Base-by-base conservation (phyloP, 805 yeast species). In the Zygosaccharomyces rouxii region DNA sequence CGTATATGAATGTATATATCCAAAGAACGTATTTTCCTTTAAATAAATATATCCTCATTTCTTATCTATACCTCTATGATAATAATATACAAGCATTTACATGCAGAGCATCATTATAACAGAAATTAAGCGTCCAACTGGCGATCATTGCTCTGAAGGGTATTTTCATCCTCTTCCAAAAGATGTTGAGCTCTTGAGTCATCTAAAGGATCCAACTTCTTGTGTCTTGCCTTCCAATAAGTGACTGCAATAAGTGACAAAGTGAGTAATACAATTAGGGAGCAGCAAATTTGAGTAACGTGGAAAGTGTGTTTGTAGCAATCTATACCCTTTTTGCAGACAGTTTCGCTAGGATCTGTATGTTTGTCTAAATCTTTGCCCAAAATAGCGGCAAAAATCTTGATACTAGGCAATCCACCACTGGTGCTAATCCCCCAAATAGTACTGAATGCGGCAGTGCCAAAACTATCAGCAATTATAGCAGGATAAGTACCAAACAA, bases 401-500 rank as follows among this genome's bases (percentile, higher is more conserved):
- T 79, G 35, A 85, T 75, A 0, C 78, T 69, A 3, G 79, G 39
- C 18, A 84, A 66, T 1, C 89, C 88, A 6, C 90, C 90, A 0
- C 89, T 81, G 21, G 89, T 83, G 13, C 80, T 66, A 35, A 85
- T 67, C 0, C 92, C 89, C 92, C 94, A 86, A 0, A 83, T 74
- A 0, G 90, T 83, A 19, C 89, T 80, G 62, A 84, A 86, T 0
- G 80, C 76, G 5, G 68, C 72, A 0, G 86, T 76, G 2, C 90
- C 90, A 67, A 84, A 84, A 11, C 73, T 69, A 53, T 86, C 95
- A 0, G 89, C 89, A 25, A 84, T 73, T 2, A 84, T 74, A 0
- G 90, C 84, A 3, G 95, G 95, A 61, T 81, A 82, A 0, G 84
- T 78, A 0, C 92, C 92, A 67, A 82, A 84, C 3, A 79, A 66